Percentiles rank a stretch among this genome's conserved stretches.
These are phyloP conservation scores for Penicillium cinerascens DNA, from an alignment of 495 filamentous ascomycete species.

Conservation along the genomic window DNA sequence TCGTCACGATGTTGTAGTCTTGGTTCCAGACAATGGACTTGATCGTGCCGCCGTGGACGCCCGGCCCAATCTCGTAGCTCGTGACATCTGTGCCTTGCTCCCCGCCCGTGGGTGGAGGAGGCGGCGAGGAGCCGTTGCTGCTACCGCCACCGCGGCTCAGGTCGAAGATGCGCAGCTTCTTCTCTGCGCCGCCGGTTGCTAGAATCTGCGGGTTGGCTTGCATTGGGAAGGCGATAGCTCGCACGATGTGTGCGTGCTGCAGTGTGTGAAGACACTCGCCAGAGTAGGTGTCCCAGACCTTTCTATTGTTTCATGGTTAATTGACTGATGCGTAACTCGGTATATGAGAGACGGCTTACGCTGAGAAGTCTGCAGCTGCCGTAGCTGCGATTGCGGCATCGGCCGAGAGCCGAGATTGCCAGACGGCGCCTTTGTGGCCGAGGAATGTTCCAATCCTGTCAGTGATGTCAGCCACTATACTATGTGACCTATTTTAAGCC, in stretches of 20 bases:
- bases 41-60: conserved; percentile 79
- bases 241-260: conserved; percentile 89
- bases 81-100: conserved; percentile 39
- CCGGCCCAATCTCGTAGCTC: conserved; percentile 82
- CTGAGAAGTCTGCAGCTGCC: conserved; percentile 92
- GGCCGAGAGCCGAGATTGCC: conserved; percentile 85
- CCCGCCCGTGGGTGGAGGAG: conserved; percentile 21
- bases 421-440: conserved; percentile 96
- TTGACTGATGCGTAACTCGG: not conserved
- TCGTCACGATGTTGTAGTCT: conserved; percentile 83
- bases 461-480: conserved; percentile 3
- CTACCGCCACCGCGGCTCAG: conserved; percentile 46
- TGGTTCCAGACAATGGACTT: conserved; percentile 91
- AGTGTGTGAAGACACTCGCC: conserved; percentile 88
- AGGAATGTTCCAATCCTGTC: conserved; percentile 93
- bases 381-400: conserved; percentile 88
- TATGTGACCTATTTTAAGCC: not conserved
- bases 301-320: conserved; percentile 47
- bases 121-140: conserved; percentile 43
- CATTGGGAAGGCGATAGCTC: conserved; percentile 82
- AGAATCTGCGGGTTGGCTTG: conserved; percentile 71
- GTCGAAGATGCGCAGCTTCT: conserved; percentile 94
- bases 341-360: conserved; percentile 49
- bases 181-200: conserved; percentile 91
- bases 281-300: conserved; percentile 94